Base-by-base conservation (phyloP, 2,329 filamentous ascomycete species). In the Septoria petroselini region DNA sequence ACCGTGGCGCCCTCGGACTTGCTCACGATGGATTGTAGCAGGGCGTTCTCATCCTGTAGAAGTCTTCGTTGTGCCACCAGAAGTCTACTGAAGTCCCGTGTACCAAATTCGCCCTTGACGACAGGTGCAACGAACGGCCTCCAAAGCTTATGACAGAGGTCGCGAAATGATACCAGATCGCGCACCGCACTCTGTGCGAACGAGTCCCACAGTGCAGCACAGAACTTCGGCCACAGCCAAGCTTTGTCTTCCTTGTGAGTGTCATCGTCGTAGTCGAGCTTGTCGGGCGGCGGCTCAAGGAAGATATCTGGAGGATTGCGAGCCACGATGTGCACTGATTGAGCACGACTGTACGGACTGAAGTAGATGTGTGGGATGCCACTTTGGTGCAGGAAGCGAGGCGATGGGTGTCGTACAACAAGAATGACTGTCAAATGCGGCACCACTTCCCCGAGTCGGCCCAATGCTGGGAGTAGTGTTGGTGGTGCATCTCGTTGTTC, bases 121-220 rank as follows among this genome's bases (percentile, higher is more conserved):
- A 97, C 79, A 0, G 91, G 91, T 5, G 81, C 79, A 1, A 88
- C 84, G 68, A 98, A 97, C 3, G 83, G 80, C 8, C 85, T 83
- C 93, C 93, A 98, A 15, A 97, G 78, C 35, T 83, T 80, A 41
- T 80, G 70, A 63, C 86, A 90, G 41, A 85, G 81, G 29, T 80
- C 78, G 3, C 75, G 77, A 59, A 95, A 90, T 8, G 81, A 80
- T 1, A 85, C 77, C 11, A 97, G 76, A 30, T 91, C 90, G 41
- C 90, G 83, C 1, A 86, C 86, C 2, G 89, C 89, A 39, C 88
- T 83, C 56, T 85, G 88, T 41, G 85, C 82, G 9, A 97, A 76
- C 1, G 91, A 83, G 65, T 98, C 93, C 76, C 94, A 93, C 11
- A 95, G 83, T 3, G 88, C 88, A 41, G 82, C 82, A 54, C 85